Evolutionary conservation across 106 monocot genomes (phyloP).

Genomic region (Ottelia alismoides): DNA sequence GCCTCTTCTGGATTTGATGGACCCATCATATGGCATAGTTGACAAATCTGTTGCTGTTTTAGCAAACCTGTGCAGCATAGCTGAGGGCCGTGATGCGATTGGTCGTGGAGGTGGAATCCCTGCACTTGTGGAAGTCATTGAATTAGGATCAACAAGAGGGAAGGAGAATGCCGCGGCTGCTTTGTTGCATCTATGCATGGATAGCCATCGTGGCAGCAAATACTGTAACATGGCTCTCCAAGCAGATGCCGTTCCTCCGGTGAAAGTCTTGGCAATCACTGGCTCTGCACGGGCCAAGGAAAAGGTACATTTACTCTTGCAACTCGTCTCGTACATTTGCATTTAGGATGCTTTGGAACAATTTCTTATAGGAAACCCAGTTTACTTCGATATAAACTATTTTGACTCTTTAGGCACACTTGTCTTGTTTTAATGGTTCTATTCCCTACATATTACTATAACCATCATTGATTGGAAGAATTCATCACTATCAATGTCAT

Average conservation of each 20-base stretch:
- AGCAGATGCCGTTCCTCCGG: constrained; percentile 2
- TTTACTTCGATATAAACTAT: too few species aligned
- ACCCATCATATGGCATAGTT: constrained; percentile 5
- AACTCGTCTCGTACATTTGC: too few species aligned
- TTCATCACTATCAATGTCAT: too few species aligned
- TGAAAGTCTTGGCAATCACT: background rate
- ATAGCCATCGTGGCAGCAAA: background rate
- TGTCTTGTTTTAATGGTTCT: too few species aligned
- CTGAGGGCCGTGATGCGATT: constrained; percentile 5
- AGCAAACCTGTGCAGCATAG: background rate
- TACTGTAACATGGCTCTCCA: background rate
- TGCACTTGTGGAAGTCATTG: constrained; percentile 6
- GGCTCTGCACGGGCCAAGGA: constrained; percentile 9
- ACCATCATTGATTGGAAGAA: too few species aligned
- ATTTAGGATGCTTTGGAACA: too few species aligned
- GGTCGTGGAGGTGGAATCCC: constrained; percentile 8
- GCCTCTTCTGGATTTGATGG: constrained; percentile 10
- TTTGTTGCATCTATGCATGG: constrained; percentile 4
- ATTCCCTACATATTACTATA: too few species aligned
- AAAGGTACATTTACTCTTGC: too few species aligned
- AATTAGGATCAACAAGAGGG: constrained; percentile 6
- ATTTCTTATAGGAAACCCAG: too few species aligned
- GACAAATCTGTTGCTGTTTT: constrained; percentile 4
- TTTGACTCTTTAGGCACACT: too few species aligned
- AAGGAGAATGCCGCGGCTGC: constrained; percentile 11